Evolutionary conservation across 2,329 filamentous ascomycete species (phyloP).

Genomic region (Achaetomium macrosporum): DNA sequence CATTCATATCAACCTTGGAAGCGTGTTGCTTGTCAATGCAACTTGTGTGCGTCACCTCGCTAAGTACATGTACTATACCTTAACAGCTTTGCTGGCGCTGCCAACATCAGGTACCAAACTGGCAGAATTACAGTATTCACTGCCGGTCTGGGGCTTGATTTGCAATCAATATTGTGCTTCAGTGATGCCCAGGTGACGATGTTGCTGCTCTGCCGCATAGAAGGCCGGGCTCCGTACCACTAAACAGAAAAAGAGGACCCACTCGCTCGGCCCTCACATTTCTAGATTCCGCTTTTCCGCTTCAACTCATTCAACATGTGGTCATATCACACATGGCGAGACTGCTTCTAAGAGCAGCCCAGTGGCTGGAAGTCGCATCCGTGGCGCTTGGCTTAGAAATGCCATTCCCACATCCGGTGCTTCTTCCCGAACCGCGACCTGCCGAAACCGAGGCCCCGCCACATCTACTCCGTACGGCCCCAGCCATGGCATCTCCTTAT

Average conservation of each 20-base stretch:
- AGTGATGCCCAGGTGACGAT: too few species aligned
- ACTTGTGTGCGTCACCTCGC: too few species aligned
- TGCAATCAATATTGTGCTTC: too few species aligned
- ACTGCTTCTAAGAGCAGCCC: not conserved
- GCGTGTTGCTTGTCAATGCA: too few species aligned
- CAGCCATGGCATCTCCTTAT: conserved; percentile 3
- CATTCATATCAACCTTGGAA: too few species aligned
- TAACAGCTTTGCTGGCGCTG: too few species aligned
- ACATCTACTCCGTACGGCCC: not conserved
- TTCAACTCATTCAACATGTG: not conserved
- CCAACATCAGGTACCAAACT: too few species aligned
- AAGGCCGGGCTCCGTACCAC: not conserved
- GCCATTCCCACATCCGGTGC: not conserved
- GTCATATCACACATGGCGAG: not conserved
- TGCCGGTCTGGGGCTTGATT: too few species aligned
- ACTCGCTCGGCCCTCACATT: not conserved
- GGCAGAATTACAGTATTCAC: too few species aligned
- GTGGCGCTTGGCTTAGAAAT: not conserved
- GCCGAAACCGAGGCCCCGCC: not conserved
- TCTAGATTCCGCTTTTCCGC: not conserved
- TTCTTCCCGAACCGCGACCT: not conserved
- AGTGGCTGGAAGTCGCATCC: not conserved
- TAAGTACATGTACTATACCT: too few species aligned
- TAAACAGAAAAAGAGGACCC: conserved; percentile 3
- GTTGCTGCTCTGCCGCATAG: not conserved